phyloP scores from a whole-genome alignment of 306 rosid species.

The Begonia fuchsioides region DNA sequence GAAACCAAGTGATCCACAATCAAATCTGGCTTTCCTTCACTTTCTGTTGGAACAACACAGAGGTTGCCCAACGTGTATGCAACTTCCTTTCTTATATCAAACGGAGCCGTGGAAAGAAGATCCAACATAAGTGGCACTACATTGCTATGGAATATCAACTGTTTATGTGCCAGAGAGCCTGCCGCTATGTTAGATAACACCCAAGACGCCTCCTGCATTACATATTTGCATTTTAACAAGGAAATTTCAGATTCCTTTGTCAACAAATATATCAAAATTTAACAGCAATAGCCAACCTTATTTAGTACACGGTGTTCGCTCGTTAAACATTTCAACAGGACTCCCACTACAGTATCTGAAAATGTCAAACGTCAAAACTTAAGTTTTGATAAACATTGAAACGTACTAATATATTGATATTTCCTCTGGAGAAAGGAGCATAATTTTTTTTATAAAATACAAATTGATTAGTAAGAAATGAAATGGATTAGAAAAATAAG shows the following conservation, averaged over 20 bases:
- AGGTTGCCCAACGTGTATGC: conserved; percentile 91
- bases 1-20: conserved; percentile 66
- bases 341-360: conserved; percentile 59
- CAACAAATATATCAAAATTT: no score
- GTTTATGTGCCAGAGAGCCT: conserved; percentile 75
- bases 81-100: conserved; percentile 80
- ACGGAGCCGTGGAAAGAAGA: conserved; percentile 64
- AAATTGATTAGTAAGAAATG: no score
- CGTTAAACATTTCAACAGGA: conserved; percentile 57
- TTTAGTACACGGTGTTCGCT: conserved; percentile 81
- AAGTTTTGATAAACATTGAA: no score
- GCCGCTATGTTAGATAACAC: conserved; percentile 84
- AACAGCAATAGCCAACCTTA: conserved; percentile 39
- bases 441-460: no score
- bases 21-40: conserved; percentile 49
- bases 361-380: conserved; percentile 2
- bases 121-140: conserved; percentile 45
- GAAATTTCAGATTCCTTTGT: no score
- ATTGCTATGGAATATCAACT: conserved; percentile 55
- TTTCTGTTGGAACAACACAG: conserved; percentile 53
- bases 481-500: no score
- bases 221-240: conserved; percentile 8
- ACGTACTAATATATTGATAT: no score
- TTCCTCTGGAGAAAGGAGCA: no score
- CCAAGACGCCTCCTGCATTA: conserved; percentile 79